phyloP scores from a whole-genome alignment of 2,329 filamentous ascomycete genomes.

The Aspergillus ibericus region DNA sequence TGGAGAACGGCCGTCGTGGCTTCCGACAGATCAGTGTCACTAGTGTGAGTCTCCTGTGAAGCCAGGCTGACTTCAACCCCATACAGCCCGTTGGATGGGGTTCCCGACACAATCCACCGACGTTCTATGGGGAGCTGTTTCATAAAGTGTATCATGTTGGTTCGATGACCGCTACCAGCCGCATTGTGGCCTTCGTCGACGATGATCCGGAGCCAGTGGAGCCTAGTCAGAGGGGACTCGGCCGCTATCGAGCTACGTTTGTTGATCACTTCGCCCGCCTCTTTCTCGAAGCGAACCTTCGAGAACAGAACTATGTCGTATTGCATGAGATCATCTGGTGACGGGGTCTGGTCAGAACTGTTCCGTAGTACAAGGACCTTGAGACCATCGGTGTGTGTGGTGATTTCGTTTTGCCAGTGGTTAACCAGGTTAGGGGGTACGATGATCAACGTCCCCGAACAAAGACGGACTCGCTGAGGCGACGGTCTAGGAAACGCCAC shows the following conservation, averaged over 20 bases:
- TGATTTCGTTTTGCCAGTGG: conserved; percentile 81
- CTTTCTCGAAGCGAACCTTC: conserved; percentile 68
- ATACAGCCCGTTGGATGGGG: conserved; percentile 79
- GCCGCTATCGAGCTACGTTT: conserved; percentile 45
- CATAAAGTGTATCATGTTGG: conserved; percentile 57
- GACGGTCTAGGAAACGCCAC: conserved; percentile 41
- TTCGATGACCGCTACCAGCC: conserved; percentile 64
- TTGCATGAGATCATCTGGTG: conserved; percentile 56
- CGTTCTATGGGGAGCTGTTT: conserved; percentile 62
- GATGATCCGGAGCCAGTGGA: conserved; percentile 86
- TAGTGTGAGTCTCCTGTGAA: conserved; percentile 39
- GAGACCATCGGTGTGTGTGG: conserved; percentile 70
- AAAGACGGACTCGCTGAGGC: conserved; percentile 59
- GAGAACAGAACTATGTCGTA: conserved; percentile 81
- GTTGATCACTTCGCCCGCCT: conserved; percentile 55
- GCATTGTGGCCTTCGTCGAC: conserved; percentile 90
- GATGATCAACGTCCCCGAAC: conserved; percentile 71
- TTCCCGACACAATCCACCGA: conserved; percentile 88
- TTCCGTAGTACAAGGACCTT: conserved; percentile 64
- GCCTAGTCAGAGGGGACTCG: conserved; percentile 63
- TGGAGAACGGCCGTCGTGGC: conserved; percentile 33
- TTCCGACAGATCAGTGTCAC: conserved; percentile 37
- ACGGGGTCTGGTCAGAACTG: conserved; percentile 55
- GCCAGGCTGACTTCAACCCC: conserved; percentile 66
- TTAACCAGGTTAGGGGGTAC: conserved; percentile 79